Evolutionary conservation across 768 basidiomycete species (phyloP).

Genomic region (Kwoniella europaea): DNA sequence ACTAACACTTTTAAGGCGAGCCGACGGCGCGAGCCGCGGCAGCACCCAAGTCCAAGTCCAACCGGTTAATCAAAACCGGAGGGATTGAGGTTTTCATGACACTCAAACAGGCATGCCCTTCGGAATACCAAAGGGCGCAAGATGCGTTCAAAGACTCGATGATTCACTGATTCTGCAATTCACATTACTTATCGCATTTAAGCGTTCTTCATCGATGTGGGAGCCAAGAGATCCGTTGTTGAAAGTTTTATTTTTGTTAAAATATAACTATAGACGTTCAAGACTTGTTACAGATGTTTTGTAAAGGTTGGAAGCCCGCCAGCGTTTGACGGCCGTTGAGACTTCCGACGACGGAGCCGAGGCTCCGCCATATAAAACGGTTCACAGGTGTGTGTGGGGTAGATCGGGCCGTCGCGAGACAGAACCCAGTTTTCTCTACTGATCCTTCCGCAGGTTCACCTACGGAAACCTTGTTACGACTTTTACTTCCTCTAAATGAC

Average conservation of each 20-base stretch:
- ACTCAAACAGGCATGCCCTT: conserved; percentile 70
- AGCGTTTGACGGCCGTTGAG: conserved; percentile 39
- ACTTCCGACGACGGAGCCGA: not conserved
- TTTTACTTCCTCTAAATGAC: conserved; percentile 82
- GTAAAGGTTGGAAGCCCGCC: conserved; percentile 15
- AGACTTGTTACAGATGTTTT: conserved; percentile 36
- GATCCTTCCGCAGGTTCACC: conserved; percentile 82
- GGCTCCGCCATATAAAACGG: conserved; percentile 18
- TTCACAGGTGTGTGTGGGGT: conserved; percentile 64
- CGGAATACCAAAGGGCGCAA: conserved; percentile 77
- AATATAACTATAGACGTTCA: conserved; percentile 45
- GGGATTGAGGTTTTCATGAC: conserved; percentile 60
- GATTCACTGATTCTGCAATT: conserved; percentile 68
- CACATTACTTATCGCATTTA: conserved; percentile 81
- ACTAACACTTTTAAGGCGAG: conserved; percentile 68
- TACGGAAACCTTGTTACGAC: conserved; percentile 75
- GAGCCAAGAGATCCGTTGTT: conserved; percentile 77
- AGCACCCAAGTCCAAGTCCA: conserved; percentile 43
- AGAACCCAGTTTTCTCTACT: conserved; percentile 62
- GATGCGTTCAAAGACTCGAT: conserved; percentile 66
- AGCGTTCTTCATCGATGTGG: conserved; percentile 79
- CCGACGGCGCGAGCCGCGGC: conserved; percentile 65
- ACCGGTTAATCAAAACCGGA: conserved; percentile 26
- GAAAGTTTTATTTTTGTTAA: conserved; percentile 62
- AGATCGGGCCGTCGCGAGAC: conserved; percentile 61